These are phyloP conservation scores for Pseudocercospora macadamiae DNA, from an alignment of 2,329 filamentous ascomycete genomes.

Conservation along the genomic window DNA sequence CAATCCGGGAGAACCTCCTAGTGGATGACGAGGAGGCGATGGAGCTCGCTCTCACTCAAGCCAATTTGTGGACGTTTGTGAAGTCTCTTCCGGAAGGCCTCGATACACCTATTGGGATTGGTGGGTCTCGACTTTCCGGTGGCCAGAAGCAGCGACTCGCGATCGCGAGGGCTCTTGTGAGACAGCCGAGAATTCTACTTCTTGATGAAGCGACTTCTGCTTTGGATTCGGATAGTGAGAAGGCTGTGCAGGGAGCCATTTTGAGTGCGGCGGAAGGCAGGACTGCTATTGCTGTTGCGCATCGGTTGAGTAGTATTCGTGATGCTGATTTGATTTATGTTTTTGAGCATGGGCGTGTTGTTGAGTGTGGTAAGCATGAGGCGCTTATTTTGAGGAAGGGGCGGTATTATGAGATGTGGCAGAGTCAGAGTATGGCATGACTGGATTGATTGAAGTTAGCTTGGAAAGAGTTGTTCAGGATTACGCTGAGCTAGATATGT, in stretches of 20 bases:
- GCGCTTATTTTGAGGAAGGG: too few relatives aligned
- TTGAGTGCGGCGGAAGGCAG: constrained; percentile 37
- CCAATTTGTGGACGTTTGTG: too few relatives aligned
- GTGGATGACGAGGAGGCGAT: too few relatives aligned
- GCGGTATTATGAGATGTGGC: too few relatives aligned
- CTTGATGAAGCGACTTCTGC: constrained; percentile 49
- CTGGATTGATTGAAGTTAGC: too few relatives aligned
- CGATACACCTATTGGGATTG: constrained; percentile 23
- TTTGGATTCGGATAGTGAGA: constrained; percentile 48
- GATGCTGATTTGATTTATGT: constrained; percentile 49
- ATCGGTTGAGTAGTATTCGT: constrained; percentile 46
- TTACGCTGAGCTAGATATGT: too few relatives aligned
- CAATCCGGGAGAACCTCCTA: constrained; percentile 47
- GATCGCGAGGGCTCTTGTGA: constrained; percentile 47
- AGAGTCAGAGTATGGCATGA: too few relatives aligned
- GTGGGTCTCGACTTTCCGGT: constrained; percentile 53
- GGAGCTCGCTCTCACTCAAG: too few relatives aligned
- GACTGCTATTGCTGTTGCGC: constrained; percentile 51
- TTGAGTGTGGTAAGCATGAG: constrained; percentile 53
- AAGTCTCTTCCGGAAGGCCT: too few relatives aligned
- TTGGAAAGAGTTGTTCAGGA: too few relatives aligned
- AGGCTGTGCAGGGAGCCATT: constrained; percentile 44
- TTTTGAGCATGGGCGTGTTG: constrained; percentile 53
- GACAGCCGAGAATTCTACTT: constrained; percentile 45
- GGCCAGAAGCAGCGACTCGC: constrained; percentile 48